A percentile compares a stretch with the other conserved stretches of the same genome.
These are phyloP conservation scores for Lomentospora prolificans DNA, from an alignment of 2,329 filamentous ascomycete species.

Conservation along the genomic window DNA sequence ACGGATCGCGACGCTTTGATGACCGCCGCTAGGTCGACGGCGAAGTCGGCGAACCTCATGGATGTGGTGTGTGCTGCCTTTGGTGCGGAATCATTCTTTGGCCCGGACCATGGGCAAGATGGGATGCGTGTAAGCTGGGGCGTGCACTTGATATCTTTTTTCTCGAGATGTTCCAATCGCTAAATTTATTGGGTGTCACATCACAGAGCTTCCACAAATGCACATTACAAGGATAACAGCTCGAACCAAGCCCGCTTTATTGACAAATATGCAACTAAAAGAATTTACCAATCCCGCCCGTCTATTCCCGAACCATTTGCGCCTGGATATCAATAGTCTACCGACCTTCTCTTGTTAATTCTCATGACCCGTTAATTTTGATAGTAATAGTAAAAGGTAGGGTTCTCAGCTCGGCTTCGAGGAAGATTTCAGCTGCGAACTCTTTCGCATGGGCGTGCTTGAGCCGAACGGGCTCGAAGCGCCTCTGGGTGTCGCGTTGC, in stretches of 20 bases:
- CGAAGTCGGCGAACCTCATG: constrained; percentile 54
- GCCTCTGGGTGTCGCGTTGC: constrained; percentile 28
- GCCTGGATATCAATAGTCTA: constrained; percentile 1
- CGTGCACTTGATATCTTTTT: neutral
- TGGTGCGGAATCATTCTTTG: neutral
- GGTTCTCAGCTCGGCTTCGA: constrained; percentile 11
- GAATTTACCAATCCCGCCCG: neutral
- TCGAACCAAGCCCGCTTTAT: neutral
- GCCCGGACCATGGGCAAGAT: neutral
- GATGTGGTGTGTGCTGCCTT: neutral
- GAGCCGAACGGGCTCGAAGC: constrained; percentile 24
- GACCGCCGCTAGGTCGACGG: constrained; percentile 60
- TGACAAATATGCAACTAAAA: constrained; percentile 2
- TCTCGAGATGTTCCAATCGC: neutral
- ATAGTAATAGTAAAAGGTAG: neutral
- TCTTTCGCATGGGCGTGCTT: constrained; percentile 26
- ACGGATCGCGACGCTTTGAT: constrained; percentile 60
- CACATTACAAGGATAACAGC: neutral
- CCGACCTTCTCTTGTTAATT: neutral
- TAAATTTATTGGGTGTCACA: neutral
- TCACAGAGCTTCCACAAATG: neutral
- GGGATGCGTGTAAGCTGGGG: neutral
- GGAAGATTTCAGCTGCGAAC: constrained; percentile 27
- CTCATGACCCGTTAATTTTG: neutral
- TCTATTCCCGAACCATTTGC: neutral